Base-by-base conservation (phyloP, 1,284 basidiomycete genomes). In the Inonotus hispidus region DNA sequence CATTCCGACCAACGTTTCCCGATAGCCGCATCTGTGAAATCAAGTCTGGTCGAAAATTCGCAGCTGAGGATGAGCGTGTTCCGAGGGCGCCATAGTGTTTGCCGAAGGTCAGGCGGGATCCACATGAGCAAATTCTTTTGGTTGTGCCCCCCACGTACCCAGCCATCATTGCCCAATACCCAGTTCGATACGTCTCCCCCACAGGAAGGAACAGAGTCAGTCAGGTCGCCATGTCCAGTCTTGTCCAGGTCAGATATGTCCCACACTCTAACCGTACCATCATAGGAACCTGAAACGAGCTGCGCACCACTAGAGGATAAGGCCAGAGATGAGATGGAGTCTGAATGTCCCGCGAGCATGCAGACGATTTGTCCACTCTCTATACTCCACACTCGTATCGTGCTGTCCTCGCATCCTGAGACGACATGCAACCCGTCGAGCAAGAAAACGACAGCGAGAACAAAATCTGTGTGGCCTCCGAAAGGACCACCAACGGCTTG, bases 401-500 rank as follows among this genome's bases (percentile, higher is more conserved):
- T 99, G 79, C 99, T 95, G 77, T 99, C 97, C 71, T 98, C 95
- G 21, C 92, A 94, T 53, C 88, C 86, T 19, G 95, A 98, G 67
- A 99, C 55, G 41, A 65, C 38, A 16, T 37, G 41, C 21, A 8
- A n/a, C 2, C 64, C 64, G 53, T 65, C 56, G 14, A 59, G 59
- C 19, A 59, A 58, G 52, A 61, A 63, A 19, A 58, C 32, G 8
- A 57, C 29, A 23, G 21, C 8, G 2, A 0, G 7, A 3, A 56
- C 59, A n/a, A 14, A 5, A 13, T 7, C 5, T 3, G 10, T 43
- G 53, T 56, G 53, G 19, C 59, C 59, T 3, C n/a, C 21, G 10
- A 61, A 25, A 23, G 46, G 46, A 8, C 25, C 46, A 14, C 7
- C 6, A 25, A 49, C 46, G 2, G 8, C 46, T 8, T 25, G 21